A percentile compares a stretch with the other conserved stretches of the same genome.
These are phyloP conservation scores for Pinus taeda DNA, from an alignment of 75 land plant species.

Conservation along the genomic window DNA sequence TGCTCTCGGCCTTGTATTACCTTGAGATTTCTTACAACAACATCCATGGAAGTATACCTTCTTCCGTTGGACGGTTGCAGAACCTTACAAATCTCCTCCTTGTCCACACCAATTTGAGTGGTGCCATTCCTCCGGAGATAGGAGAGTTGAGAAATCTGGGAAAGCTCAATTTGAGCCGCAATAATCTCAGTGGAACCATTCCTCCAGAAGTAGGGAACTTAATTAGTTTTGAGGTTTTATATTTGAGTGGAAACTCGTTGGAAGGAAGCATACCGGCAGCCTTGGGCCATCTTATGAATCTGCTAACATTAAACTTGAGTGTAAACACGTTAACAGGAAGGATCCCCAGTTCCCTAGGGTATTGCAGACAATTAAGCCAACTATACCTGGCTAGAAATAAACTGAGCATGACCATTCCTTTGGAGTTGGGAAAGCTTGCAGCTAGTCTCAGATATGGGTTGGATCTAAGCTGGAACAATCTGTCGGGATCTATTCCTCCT, in stretches of 20 bases:
- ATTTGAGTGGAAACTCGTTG: conserved; percentile 61
- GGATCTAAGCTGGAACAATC: conserved; percentile 41
- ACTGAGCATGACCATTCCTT: no score
- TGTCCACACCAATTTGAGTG: conserved; percentile 39
- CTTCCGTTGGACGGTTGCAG: conserved; percentile 28
- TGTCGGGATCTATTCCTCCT: conserved; percentile 49
- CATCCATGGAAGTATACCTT: conserved; percentile 32
- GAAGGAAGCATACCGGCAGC: conserved; percentile 46
- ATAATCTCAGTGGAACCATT: conserved; percentile 43
- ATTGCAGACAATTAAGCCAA: no score
- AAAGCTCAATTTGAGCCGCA: conserved; percentile 32
- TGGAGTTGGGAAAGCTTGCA: no score
- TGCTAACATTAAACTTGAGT: no score
- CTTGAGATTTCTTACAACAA: conserved; percentile 25
- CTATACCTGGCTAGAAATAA: no score
- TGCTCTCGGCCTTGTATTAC: conserved; percentile 14
- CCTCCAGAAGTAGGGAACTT: conserved; percentile 56
- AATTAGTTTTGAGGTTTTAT: conserved; percentile 35
- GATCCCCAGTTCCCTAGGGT: no score
- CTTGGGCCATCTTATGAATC: conserved; percentile 18
- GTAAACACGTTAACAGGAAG: no score
- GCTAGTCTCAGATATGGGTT: conserved; percentile 49
- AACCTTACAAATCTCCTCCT: conserved; percentile 55
- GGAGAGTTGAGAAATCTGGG: conserved; percentile 34
- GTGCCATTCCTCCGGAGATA: conserved; percentile 44